phyloP scores from a whole-genome alignment of 225 moss, liverwort and hornwort species.

The Rhytidiadelphus loreus region DNA sequence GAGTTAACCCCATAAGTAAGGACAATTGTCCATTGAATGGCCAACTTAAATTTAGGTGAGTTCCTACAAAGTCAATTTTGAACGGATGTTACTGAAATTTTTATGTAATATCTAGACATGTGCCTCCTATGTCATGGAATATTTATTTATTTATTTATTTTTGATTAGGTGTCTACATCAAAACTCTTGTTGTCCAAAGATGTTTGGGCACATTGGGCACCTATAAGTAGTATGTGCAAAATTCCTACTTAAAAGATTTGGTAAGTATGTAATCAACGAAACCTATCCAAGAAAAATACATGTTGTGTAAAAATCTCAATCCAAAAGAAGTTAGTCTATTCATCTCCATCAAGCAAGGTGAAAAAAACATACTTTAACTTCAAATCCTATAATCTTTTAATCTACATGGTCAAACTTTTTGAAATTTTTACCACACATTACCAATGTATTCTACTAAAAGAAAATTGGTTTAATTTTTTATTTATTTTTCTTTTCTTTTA shows the following conservation, averaged over 20 bases:
- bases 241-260: neutral
- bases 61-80: neutral
- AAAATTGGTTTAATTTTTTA: too few relatives aligned
- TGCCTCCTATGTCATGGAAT: neutral
- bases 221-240: neutral
- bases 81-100: neutral
- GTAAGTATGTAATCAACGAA: neutral
- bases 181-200: too few relatives aligned
- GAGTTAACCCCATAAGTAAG: neutral
- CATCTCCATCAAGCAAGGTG: neutral
- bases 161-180: too few relatives aligned
- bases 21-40: neutral
- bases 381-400: neutral
- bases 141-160: too few relatives aligned
- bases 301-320: neutral
- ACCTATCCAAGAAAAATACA: too few relatives aligned
- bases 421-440: neutral
- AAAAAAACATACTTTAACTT: too few relatives aligned
- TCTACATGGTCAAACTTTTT: too few relatives aligned
- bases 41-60: neutral
- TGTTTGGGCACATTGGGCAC: accelerated
- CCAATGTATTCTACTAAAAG: neutral
- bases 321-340: neutral
- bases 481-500: too few relatives aligned
- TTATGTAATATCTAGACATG: neutral